Conservation (phyloP, 164 flowering plant genomes). For the Macadamia integrifolia region DNA sequence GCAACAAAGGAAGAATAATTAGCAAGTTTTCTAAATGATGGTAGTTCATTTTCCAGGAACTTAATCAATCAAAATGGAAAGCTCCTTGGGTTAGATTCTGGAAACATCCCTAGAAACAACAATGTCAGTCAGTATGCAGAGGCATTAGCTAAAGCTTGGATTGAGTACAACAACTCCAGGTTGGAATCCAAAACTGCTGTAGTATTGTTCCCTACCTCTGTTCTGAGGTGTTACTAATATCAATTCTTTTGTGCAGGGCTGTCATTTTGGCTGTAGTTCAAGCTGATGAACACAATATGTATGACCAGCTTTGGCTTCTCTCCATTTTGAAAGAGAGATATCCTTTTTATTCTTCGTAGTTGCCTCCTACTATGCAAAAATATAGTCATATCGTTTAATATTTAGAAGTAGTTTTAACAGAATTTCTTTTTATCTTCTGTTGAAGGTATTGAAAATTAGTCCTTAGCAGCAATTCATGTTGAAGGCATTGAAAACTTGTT, state of each 20-base stretch:
- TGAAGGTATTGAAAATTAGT: too few species aligned
- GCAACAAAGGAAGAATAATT: too few species aligned
- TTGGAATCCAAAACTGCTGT: constrained; percentile 12
- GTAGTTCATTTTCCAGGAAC: constrained; percentile 39
- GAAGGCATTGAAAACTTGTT: too few species aligned
- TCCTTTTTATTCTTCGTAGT: constrained; percentile 40
- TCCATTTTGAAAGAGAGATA: constrained; percentile 67
- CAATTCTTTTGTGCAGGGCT: constrained; percentile 46
- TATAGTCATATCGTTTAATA: too few species aligned
- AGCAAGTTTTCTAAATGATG: not conserved
- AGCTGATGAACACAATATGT: constrained; percentile 90
- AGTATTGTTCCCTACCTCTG: not conserved
- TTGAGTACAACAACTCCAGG: constrained; percentile 80
- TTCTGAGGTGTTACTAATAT: constrained; percentile 5
- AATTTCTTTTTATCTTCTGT: too few species aligned
- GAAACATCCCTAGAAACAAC: constrained; percentile 50
- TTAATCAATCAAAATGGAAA: constrained; percentile 52
- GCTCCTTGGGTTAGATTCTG: constrained; percentile 52
- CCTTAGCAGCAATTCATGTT: too few species aligned
- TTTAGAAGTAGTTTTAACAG: too few species aligned
- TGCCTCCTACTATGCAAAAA: not conserved
- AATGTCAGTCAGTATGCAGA: constrained; percentile 58
- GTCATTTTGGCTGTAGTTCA: constrained; percentile 85
- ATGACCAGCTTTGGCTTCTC: constrained; percentile 90
- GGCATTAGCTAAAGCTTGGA: constrained; percentile 81